Percentiles rank a stretch among this genome's conserved stretches.
Evolutionary conservation across 2,329 filamentous ascomycete species (phyloP).

Genomic region (Diaporthe ilicicola): DNA sequence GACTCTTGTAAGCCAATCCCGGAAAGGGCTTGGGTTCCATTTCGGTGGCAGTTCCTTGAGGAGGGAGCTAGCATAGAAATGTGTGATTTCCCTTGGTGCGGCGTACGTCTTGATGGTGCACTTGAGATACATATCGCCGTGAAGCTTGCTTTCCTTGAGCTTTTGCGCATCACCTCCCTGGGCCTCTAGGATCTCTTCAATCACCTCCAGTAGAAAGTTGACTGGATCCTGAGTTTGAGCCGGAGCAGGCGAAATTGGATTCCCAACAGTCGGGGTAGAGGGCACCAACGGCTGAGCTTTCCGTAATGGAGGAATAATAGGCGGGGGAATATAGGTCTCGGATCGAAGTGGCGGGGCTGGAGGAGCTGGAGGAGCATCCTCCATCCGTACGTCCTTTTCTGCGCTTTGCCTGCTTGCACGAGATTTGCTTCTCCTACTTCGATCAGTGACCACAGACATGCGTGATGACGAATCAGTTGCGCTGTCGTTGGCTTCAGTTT

Average conservation of each 20-base stretch:
- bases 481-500: constrained; percentile 32
- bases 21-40: constrained; percentile 45
- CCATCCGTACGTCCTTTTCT: constrained; percentile 40
- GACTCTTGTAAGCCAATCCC: constrained; percentile 45
- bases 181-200: constrained; percentile 41
- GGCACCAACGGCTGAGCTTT: not conserved
- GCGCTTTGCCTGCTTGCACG: constrained; percentile 38
- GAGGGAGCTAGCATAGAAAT: constrained; percentile 54
- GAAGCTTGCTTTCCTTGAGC: constrained; percentile 42
- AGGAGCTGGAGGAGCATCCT: constrained; percentile 34
- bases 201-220: constrained; percentile 32
- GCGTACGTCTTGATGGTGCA: constrained; percentile 51
- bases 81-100: constrained; percentile 49
- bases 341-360: constrained; percentile 36
- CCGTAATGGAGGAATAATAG: not conserved
- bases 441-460: constrained; percentile 26
- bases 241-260: constrained; percentile 9
- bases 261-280: not conserved
- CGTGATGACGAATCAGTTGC: constrained; percentile 30
- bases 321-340: constrained; percentile 25
- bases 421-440: constrained; percentile 35
- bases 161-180: constrained; percentile 41
- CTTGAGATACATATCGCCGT: constrained; percentile 46
- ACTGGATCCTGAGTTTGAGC: constrained; percentile 29
- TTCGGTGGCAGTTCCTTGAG: constrained; percentile 44